Base-by-base conservation (phyloP, 805 yeast genomes). In the Wickerhamiella kurtzmanii region DNA sequence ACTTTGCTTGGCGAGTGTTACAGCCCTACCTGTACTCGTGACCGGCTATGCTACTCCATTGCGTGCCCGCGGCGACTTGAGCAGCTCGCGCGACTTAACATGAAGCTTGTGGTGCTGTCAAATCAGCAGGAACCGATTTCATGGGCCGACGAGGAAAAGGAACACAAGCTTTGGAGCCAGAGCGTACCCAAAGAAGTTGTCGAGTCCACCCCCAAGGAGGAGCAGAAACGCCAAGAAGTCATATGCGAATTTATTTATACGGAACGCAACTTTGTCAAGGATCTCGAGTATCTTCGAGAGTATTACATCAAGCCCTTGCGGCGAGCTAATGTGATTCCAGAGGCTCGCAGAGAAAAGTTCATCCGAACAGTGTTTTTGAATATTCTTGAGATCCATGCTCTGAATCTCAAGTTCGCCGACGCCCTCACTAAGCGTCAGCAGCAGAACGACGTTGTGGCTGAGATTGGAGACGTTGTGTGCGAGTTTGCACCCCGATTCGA, bases 11-110 rank as follows among this genome's bases (percentile, higher is more conserved):
- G 96, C 0, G 95, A 88, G 59, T 92, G 98, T 65, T 92, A 92
- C 60, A 87, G 96, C 0, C 95, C 98, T 32, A 92, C 98, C 0
- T 92, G 98, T 65, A 80, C 95, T 3, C 71, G 94, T 44, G 94
- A 85, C 57, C 71, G 76, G 32, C 68, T 89, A 37, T 92, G 98
- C 65, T 92, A 92, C 64, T 83, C 95, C 39, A 88, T 92, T 55
- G 94, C 96, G 11, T 92, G 98, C 66, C 98, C 98, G 15, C 75
- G 96, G 55, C 74, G 97, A 52, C 69, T 92, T 44, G 97, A 89
- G 64, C 97, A 92, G 64, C 97, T 89, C 60, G 95, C 95, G 3
- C 72, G 97, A 50, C 72, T 85, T 44, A 87, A 88, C 56, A 73
- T 85, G 77, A 84, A 84, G 61, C 85, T 92, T 2, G 70, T 89